A percentile compares a stretch with the other conserved stretches of the same genome.
Evolutionary conservation across 495 filamentous ascomycete genomes (phyloP).

Genomic region (Clohesyomyces aquaticus): DNA sequence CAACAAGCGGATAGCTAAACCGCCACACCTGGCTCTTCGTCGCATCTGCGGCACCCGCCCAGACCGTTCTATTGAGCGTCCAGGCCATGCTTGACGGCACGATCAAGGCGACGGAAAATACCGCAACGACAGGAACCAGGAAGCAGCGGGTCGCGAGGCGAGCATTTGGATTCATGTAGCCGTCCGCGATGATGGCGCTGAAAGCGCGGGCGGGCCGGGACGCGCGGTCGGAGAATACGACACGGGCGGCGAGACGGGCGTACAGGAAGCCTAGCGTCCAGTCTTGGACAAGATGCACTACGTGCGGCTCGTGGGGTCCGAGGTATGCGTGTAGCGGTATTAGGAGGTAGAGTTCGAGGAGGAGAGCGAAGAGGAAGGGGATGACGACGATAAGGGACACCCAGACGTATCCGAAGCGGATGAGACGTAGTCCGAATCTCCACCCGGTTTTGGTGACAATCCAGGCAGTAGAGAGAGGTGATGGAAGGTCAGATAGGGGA

Average conservation of each 20-base stretch:
- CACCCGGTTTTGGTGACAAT: conserved; percentile 20
- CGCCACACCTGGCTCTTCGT: conserved; percentile 38
- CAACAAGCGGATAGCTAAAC: conserved; percentile 36
- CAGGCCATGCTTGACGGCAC: conserved; percentile 56
- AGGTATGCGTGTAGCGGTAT: conserved; percentile 84
- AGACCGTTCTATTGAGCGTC: conserved; percentile 21
- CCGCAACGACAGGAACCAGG: conserved; percentile 68
- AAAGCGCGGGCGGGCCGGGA: conserved; percentile 75
- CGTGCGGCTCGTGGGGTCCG: conserved; percentile 59
- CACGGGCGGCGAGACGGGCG: conserved; percentile 77
- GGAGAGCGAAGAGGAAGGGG: conserved; percentile 77
- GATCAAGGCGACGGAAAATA: conserved; percentile 62
- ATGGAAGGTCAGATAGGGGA: conserved; percentile 36
- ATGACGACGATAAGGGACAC: conserved; percentile 71
- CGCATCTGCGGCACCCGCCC: conserved; percentile 15
- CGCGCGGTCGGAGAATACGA: conserved; percentile 63
- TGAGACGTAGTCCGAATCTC: conserved; percentile 22
- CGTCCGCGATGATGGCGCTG: conserved; percentile 72
- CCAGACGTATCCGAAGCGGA: conserved; percentile 70
- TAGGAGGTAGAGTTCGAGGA: conserved; percentile 87
- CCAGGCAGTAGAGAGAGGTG: conserved; percentile 25
- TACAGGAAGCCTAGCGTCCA: conserved; percentile 95
- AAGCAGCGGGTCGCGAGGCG: conserved; percentile 79
- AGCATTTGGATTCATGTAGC: conserved; percentile 81
- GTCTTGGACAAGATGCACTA: conserved; percentile 85